Percentiles rank a stretch among this genome's conserved stretches.
Evolutionary conservation across 148 eudicot genomes (phyloP).

Genomic region (Amaranthus hypochondriacus): DNA sequence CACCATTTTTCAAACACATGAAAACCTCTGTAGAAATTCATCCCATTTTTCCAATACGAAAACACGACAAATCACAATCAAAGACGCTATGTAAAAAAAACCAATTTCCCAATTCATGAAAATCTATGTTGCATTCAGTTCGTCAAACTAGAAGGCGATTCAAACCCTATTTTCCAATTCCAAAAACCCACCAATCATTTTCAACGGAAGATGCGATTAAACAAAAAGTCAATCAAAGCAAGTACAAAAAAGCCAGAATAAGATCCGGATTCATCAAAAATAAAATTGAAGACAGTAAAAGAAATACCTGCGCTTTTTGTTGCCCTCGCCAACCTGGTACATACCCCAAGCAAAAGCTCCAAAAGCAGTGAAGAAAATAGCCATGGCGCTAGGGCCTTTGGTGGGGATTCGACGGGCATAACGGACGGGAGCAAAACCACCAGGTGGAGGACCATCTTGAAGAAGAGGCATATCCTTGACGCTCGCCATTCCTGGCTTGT

Average conservation of each 20-base stretch:
- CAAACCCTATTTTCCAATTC: too few relatives aligned
- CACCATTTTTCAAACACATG: neutral
- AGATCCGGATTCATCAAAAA: neutral
- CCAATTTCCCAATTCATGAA: too few relatives aligned
- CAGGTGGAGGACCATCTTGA: slow-evolving; percentile 96
- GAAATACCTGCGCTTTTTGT: slow-evolving; percentile 77
- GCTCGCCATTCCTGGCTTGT: slow-evolving; percentile 86
- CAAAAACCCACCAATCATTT: neutral
- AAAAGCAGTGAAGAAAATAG: slow-evolving; percentile 63
- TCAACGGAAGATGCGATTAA: neutral
- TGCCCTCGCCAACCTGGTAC: slow-evolving; percentile 90
- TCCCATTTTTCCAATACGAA: neutral
- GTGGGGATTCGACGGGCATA: slow-evolving; percentile 87
- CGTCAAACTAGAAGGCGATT: too few relatives aligned
- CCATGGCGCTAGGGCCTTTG: slow-evolving; percentile 81
- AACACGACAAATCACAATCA: neutral
- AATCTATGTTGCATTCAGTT: too few relatives aligned
- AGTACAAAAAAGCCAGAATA: neutral
- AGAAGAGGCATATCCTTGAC: slow-evolving; percentile 87
- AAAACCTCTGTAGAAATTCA: neutral
- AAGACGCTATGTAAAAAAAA: too few relatives aligned
- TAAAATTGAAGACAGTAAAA: neutral
- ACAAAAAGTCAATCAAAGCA: neutral
- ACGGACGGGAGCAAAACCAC: slow-evolving; percentile 83
- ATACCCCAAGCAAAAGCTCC: slow-evolving; percentile 86